Evolutionary conservation across 2,329 filamentous ascomycete species (phyloP), one percentile per base, ranked within the genome.

Genomic region (Cladosporium sp.): DNA sequence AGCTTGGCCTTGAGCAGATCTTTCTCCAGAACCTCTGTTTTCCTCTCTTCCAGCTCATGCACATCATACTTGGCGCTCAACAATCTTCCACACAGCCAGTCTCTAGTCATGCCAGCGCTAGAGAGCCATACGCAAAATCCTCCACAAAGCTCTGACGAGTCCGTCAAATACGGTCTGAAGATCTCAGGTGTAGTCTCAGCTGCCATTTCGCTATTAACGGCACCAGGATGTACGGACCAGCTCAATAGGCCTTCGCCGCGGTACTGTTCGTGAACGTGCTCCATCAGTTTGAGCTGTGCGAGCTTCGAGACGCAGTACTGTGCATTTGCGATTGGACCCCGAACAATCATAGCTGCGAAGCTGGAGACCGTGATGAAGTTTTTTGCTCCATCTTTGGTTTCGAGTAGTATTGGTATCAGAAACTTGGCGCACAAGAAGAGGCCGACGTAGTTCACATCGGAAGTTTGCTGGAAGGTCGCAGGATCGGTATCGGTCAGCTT

Each of bases 311-410:
- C 68, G 43, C 67, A 73, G 61, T 75, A 75, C 34, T 70, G 70
- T 15, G 69, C 65, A 60, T 76, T 78, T 1, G 74, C 76, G 50
- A 76, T 73, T 5, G 71, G 68, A 0, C 75, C 76, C 6, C 67
- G 65, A 2, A 73, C 67, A 3, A 76, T 74, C 9, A 66, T 22
- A 2, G 60, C 45, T 1, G 64, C 66, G 67, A 72, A 5, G 64
- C 69, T 19, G 69, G 71, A 59, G 72, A 75, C 68, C 1, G 64
- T 67, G 22, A 75, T 67, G 58, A 75, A 74, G 2, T 65, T 61
- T 51, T 66, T 70, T 0, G 64, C 65, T 11, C 65, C 67, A 15
- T 59, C 38, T 22, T 34, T 5, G 7, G 62, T 65, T 3, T 42
- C 51, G 12, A 63, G 61, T 30, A 65, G 61, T 8, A 59, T 64